Evolutionary conservation across 2,329 filamentous ascomycete genomes (phyloP).

Genomic region (Xylariomycetidae sp.): DNA sequence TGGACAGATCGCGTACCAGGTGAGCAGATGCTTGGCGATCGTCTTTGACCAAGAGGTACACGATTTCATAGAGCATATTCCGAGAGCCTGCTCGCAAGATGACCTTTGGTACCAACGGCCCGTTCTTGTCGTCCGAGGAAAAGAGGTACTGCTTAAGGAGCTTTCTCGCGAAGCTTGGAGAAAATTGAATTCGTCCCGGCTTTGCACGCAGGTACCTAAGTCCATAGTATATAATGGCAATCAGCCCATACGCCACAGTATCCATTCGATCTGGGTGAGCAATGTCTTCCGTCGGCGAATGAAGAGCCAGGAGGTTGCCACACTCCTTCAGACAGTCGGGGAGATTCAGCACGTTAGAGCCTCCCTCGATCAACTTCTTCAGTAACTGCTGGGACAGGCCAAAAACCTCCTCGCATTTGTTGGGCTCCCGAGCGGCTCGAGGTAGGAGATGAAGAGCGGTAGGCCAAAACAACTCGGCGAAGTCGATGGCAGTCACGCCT

Average conservation of each 20-base stretch:
- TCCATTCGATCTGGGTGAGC: slow-evolving; percentile 33
- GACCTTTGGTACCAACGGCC: slow-evolving; percentile 31
- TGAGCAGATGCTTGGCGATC: slow-evolving; percentile 41
- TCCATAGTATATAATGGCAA: slow-evolving; percentile 28
- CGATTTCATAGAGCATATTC: slow-evolving; percentile 54
- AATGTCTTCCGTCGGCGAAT: slow-evolving; percentile 29
- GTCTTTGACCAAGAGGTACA: slow-evolving; percentile 52
- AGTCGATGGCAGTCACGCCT: slow-evolving; percentile 29
- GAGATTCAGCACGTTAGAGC: slow-evolving; percentile 19
- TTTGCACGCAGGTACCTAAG: slow-evolving; percentile 21
- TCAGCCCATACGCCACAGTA: slow-evolving; percentile 31
- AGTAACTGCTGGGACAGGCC: slow-evolving; percentile 20
- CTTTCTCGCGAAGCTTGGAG: slow-evolving; percentile 32
- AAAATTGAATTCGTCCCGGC: slow-evolving; percentile 13
- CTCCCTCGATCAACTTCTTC: slow-evolving; percentile 21
- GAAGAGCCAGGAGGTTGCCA: slow-evolving; percentile 19
- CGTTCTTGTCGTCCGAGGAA: slow-evolving; percentile 39
- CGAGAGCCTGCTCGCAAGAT: slow-evolving; percentile 53
- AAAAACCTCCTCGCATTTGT: slow-evolving; percentile 39
- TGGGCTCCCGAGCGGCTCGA: slow-evolving; percentile 26
- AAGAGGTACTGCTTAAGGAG: slow-evolving; percentile 65
- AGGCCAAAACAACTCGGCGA: slow-evolving; percentile 46
- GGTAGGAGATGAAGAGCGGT: slow-evolving; percentile 32
- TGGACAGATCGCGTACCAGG: slow-evolving; percentile 48
- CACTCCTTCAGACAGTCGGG: slow-evolving; percentile 18